Evolutionary conservation across 2,329 filamentous ascomycete genomes (phyloP), one percentile per base, ranked within the genome.

Genomic region (Ilyonectria mors-panacis): DNA sequence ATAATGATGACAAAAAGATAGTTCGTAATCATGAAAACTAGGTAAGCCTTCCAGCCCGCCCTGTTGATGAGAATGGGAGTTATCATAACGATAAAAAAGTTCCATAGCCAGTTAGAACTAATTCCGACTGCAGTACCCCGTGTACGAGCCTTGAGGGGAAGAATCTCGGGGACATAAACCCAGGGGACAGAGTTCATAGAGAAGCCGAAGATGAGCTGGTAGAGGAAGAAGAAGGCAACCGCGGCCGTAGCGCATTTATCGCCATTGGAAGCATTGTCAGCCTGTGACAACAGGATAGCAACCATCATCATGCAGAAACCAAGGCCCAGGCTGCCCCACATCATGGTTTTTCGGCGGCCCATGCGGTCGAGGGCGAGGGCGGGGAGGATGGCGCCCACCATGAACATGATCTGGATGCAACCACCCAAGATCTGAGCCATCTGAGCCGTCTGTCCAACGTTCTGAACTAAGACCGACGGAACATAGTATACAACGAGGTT

Each of bases 11-110:
- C 73, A 56, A 83, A 84, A 5, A 73, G 70, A 42, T 85, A 80
- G 69, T 87, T 86, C 13, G 84, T 78, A 42, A 75, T 78, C 78
- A 85, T 85, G 76, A 87, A 88, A 69, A 87, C 86, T 4, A 87
- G 77, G 68, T 87, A 88, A 0, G 82, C 83, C 70, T 84, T 83
- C 84, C 84, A 88, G 21, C 79, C 71, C 1, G 88, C 75, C 13
- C 79, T 81, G 57, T 80, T 79, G 62, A 88, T 82, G 1, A 85
- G 75, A 0, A 82, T 81, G 0, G 85, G 85, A 0, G 85, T 87
- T 33, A 88, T 82, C 83, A 85, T 84, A 1, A 87, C 84, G n/a
- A 87, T 73, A 19, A 78, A 71, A 39, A 81, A 81, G 63, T 80
- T 80, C 73, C 73, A 79, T 0, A 79, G 68, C 80, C 80, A 82